A percentile compares a stretch with the other conserved stretches of the same genome.
phyloP scores from a whole-genome alignment of 169 alveolate species.

The Eimeria necatrix region DNA sequence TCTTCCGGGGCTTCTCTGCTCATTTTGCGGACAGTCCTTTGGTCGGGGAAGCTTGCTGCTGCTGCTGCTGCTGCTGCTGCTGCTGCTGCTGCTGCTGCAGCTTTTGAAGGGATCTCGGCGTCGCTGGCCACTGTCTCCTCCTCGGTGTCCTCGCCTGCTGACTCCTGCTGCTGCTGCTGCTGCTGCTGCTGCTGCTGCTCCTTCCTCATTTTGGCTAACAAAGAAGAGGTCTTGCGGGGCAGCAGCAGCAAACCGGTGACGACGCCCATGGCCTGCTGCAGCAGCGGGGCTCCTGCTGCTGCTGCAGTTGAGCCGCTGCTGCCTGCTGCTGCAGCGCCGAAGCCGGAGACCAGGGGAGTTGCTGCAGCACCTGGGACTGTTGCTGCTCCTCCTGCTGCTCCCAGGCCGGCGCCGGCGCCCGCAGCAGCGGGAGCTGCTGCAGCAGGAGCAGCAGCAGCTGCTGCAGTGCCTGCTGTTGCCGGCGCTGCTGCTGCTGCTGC shows the following conservation, averaged over 20 bases:
- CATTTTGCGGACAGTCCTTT: neutral
- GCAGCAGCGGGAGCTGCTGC: constrained; percentile 57
- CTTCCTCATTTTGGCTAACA: neutral
- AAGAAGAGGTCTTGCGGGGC: neutral
- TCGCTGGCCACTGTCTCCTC: constrained; percentile 26
- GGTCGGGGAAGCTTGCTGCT: neutral
- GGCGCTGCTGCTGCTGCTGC: neutral
- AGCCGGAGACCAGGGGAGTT: neutral
- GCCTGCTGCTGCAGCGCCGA: constrained; percentile 5
- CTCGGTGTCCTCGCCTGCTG: neutral
- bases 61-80: neutral
- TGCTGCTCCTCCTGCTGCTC: neutral
- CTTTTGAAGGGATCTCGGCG: neutral
- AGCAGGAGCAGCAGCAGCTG: neutral
- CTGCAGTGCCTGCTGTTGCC: constrained; percentile 6
- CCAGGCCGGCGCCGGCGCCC: neutral
- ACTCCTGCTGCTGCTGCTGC: too few relatives aligned
- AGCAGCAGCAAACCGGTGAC: constrained; percentile 19
- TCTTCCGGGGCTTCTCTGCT: neutral
- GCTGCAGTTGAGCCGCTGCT: neutral
- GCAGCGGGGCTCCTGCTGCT: constrained; percentile 43
- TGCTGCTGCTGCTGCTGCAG: constrained; percentile 14
- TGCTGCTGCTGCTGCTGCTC: constrained; percentile 39
- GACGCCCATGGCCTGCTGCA: constrained; percentile 34
- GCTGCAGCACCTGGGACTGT: neutral